These are phyloP conservation scores for Paecilomyces sp. DNA, from an alignment of 2,329 filamentous ascomycete genomes.

Conservation along the genomic window DNA sequence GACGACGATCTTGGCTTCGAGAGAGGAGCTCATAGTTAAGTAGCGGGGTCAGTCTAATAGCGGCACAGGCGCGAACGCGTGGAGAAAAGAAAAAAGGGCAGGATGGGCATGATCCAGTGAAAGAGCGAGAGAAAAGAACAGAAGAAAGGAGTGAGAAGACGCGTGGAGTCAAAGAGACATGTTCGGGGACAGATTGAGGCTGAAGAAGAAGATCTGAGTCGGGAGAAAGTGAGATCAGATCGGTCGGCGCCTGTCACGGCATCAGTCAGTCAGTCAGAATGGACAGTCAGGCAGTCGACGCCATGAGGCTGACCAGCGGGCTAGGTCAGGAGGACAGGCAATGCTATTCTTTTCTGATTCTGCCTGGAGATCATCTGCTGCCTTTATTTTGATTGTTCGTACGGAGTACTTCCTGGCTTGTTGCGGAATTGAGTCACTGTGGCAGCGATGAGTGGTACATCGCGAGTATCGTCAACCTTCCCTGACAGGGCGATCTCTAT, in stretches of 20 bases:
- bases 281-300: neutral
- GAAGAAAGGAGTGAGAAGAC: neutral
- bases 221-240: neutral
- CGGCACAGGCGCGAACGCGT: slow-evolving; percentile 20
- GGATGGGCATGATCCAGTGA: slow-evolving; percentile 24
- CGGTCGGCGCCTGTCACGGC: neutral
- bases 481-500: neutral
- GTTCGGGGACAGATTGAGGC: neutral
- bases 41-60: slow-evolving; percentile 5
- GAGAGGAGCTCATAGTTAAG: slow-evolving; percentile 37
- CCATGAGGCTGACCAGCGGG: neutral
- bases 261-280: neutral
- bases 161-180: neutral
- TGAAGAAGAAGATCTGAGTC: neutral
- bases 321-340: neutral
- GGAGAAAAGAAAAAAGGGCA: slow-evolving; percentile 11
- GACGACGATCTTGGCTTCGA: slow-evolving; percentile 48
- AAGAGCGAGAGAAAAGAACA: neutral
- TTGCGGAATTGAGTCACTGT: neutral
- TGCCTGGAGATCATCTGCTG: neutral
- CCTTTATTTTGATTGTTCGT: neutral
- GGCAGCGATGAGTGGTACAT: neutral
- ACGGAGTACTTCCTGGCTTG: neutral
- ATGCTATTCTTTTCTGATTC: neutral
- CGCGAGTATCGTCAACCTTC: neutral